Evolutionary conservation across 106 monocot genomes (phyloP).

Genomic region (Vanilla planifolia): DNA sequence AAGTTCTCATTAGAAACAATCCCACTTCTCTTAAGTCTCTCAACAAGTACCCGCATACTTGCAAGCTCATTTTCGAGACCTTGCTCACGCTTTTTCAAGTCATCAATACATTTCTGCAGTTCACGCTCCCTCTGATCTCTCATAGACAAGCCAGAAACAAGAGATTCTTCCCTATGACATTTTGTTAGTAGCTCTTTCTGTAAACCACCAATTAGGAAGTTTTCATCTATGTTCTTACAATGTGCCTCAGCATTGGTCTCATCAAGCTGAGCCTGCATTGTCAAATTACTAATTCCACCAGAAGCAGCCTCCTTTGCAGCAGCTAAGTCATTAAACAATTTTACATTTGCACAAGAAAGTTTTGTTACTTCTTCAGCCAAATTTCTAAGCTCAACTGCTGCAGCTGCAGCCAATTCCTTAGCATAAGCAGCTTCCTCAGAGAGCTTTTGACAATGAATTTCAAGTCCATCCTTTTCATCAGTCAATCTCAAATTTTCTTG

Average conservation of each 20-base stretch:
- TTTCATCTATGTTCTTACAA: slow-evolving; percentile 24
- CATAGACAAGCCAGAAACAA: slow-evolving; percentile 51
- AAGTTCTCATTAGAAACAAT: slow-evolving; percentile 22
- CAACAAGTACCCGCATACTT: slow-evolving; percentile 83
- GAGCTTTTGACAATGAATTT: slow-evolving; percentile 80
- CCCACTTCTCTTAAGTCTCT: slow-evolving; percentile 52
- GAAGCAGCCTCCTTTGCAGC: slow-evolving; percentile 29
- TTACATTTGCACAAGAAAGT: slow-evolving; percentile 83
- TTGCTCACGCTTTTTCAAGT: slow-evolving; percentile 56
- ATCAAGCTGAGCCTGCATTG: slow-evolving; percentile 15
- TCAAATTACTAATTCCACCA: slow-evolving; percentile 20
- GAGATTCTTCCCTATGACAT: slow-evolving; percentile 58
- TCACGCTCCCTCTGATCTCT: slow-evolving; percentile 57
- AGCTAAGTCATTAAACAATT: slow-evolving; percentile 55
- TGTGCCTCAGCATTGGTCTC: slow-evolving; percentile 12
- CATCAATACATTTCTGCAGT: slow-evolving; percentile 49
- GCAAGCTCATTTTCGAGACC: slow-evolving; percentile 83
- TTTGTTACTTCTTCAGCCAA: slow-evolving; percentile 97
- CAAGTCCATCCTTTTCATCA: slow-evolving; percentile 91
- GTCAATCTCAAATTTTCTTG: slow-evolving; percentile 65
- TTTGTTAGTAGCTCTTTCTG: slow-evolving; percentile 51
- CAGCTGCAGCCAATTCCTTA: slow-evolving; percentile 91
- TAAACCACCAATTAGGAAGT: slow-evolving; percentile 46
- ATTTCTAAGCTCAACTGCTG: slow-evolving; percentile 88
- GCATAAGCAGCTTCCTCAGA: slow-evolving; percentile 97